These are phyloP conservation scores for Penicillium sp. DNA, from an alignment of 2,329 filamentous ascomycete species.

Conservation along the genomic window DNA sequence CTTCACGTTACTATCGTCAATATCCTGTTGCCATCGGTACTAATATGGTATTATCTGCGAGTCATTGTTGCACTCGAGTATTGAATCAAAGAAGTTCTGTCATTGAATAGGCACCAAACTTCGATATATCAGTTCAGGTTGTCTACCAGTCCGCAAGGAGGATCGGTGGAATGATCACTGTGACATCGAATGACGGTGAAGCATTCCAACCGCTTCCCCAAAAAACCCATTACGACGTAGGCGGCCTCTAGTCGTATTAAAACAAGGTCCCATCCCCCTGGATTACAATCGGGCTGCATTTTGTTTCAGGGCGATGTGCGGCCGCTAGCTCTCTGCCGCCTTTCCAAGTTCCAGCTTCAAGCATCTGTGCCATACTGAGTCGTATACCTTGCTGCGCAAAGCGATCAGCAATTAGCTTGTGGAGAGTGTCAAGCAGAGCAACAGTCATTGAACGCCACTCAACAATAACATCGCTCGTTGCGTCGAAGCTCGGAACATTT, in stretches of 20 bases:
- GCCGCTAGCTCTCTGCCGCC: conserved; percentile 44
- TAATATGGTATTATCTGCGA: too few species aligned
- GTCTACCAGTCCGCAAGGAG: too few species aligned
- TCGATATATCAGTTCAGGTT: too few species aligned
- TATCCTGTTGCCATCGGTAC: too few species aligned
- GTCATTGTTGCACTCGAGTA: too few species aligned
- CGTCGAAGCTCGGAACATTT: conserved; percentile 55
- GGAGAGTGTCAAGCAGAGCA: conserved; percentile 62
- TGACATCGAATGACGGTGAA: too few species aligned
- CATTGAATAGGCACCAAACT: too few species aligned
- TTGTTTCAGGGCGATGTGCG: conserved; percentile 35
- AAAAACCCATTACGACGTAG: too few species aligned
- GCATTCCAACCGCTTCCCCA: too few species aligned
- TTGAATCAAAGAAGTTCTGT: too few species aligned
- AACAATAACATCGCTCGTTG: conserved; percentile 64
- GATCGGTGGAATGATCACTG: too few species aligned
- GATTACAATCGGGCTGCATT: conserved; percentile 45
- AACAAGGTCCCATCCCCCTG: conserved; percentile 47
- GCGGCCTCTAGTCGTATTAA: conserved; percentile 25
- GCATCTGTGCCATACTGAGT: conserved; percentile 55
- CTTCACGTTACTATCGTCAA: too few species aligned
- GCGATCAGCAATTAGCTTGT: conserved; percentile 52
- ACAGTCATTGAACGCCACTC: conserved; percentile 70
- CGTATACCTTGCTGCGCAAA: conserved; percentile 41
- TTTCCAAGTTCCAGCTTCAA: conserved; percentile 62